A percentile compares a stretch with the other conserved stretches of the same genome.
phyloP scores from a whole-genome alignment of 345 rosid species.

The Cardamine chenopodiifolia region DNA sequence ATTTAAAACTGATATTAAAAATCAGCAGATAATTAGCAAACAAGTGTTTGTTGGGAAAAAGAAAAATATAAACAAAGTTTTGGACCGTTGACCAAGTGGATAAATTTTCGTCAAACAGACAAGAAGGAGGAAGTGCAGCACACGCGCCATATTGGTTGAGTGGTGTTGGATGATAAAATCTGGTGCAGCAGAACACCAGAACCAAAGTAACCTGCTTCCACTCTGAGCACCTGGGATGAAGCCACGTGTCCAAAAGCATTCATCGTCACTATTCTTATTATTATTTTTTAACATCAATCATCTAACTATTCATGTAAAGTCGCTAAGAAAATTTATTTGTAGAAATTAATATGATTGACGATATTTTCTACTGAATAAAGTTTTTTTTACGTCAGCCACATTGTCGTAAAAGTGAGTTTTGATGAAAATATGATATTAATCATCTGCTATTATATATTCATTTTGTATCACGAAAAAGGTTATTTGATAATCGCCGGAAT shows the following conservation, averaged over 20 bases:
- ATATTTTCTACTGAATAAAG: background rate
- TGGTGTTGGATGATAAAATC: slow-evolving; percentile 19
- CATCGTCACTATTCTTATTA: background rate
- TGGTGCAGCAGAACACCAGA: slow-evolving; percentile 23
- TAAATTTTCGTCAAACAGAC: background rate
- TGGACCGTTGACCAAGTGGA: slow-evolving; percentile 11
- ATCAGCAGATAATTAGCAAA: background rate
- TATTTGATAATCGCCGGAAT: background rate
- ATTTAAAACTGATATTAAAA: background rate
- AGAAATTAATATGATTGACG: background rate
- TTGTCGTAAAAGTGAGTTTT: slow-evolving; percentile 2
- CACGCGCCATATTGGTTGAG: slow-evolving; percentile 17
- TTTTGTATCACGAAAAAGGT: slow-evolving; percentile 10
- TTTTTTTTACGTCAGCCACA: background rate
- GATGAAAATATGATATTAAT: background rate
- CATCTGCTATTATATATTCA: background rate
- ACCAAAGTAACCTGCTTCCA: slow-evolving; percentile 40
- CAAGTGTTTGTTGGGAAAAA: background rate
- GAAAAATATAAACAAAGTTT: background rate
- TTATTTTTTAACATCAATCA: background rate
- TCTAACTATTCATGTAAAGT: background rate
- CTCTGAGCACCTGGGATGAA: slow-evolving; percentile 34
- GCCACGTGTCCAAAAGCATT: slow-evolving; percentile 30
- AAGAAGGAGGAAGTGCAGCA: background rate
- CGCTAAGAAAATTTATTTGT: background rate